phyloP scores from a whole-genome alignment of 1,139 yeast species.

The Geotrichum phurueaensis region DNA sequence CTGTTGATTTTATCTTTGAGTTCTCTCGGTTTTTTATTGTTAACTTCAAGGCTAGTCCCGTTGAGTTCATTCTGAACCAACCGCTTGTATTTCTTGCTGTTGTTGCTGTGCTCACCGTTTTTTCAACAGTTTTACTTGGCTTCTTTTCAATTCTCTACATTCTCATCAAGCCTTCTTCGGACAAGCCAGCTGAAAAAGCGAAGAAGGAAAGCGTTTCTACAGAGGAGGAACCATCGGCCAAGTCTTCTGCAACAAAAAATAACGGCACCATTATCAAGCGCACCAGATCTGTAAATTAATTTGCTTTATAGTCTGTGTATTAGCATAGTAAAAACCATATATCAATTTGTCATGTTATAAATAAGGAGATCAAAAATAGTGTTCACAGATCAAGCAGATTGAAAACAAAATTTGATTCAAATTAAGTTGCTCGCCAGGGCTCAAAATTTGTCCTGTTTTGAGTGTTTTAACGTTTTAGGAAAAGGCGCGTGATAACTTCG shows the following conservation, averaged over 20 bases:
- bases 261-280: constrained; percentile 27
- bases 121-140: constrained; percentile 28
- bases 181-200: constrained; percentile 8
- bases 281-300: constrained; percentile 14
- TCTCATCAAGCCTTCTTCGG: constrained; percentile 15
- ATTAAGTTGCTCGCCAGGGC: background rate
- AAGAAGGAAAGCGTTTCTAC: constrained; percentile 17
- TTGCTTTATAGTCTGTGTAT: background rate
- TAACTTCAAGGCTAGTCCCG: constrained; percentile 32
- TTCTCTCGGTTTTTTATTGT: constrained; percentile 31
- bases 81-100: constrained; percentile 34
- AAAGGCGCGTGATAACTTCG: constrained; percentile 4
- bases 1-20: constrained; percentile 33
- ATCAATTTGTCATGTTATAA: too few species aligned
- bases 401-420: background rate
- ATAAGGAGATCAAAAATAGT: too few species aligned
- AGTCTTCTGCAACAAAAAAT: constrained; percentile 20
- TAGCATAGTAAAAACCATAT: too few species aligned
- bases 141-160: constrained; percentile 23
- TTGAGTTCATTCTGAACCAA: constrained; percentile 32
- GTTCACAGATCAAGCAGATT: background rate
- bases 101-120: constrained; percentile 23
- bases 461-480: background rate
- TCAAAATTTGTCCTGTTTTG: background rate
- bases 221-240: constrained; percentile 2